Evolutionary conservation across 192 early-diverging fungal genomes (phyloP).

Genomic region (Gaertneriomyces semiglobifer): DNA sequence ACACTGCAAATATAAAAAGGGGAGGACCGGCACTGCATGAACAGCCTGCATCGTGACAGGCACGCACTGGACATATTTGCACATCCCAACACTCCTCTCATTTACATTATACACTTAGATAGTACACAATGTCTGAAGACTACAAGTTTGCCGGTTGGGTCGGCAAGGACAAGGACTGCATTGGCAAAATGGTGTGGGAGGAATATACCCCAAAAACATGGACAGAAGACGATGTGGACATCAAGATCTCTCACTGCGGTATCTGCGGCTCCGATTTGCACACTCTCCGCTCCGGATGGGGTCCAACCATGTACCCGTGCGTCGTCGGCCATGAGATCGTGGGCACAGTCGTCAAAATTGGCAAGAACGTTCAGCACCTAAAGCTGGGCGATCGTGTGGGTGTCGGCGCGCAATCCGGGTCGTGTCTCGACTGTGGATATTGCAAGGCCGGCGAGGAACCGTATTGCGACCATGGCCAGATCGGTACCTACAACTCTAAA

Average conservation of each 20-base stretch:
- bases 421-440: conserved; percentile 32
- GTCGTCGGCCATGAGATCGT: conserved; percentile 42
- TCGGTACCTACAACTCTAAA: conserved; percentile 30
- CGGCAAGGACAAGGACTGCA: conserved; percentile 27
- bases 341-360: conserved; percentile 19
- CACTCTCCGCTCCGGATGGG: conserved; percentile 61
- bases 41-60: too few species aligned
- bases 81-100: too few species aligned
- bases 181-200: conserved; percentile 26
- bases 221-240: conserved; percentile 55
- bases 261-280: conserved; percentile 79
- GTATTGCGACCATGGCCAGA: conserved; percentile 12
- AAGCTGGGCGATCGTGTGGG: conserved; percentile 38
- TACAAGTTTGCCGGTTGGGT: conserved; percentile 30
- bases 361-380: conserved; percentile 27
- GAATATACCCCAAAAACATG: conserved; percentile 27
- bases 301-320: conserved; percentile 33
- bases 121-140: not conserved
- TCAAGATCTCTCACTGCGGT: conserved; percentile 71
- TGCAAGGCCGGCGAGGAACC: conserved; percentile 29
- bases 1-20: too few species aligned
- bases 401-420: conserved; percentile 33
- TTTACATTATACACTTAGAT: too few species aligned
- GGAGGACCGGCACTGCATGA: too few species aligned
- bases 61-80: too few species aligned